Evolutionary conservation across 73 alveolate genomes (phyloP), one percentile per base, ranked within the genome.

Genomic region (Effrenium voratum): DNA sequence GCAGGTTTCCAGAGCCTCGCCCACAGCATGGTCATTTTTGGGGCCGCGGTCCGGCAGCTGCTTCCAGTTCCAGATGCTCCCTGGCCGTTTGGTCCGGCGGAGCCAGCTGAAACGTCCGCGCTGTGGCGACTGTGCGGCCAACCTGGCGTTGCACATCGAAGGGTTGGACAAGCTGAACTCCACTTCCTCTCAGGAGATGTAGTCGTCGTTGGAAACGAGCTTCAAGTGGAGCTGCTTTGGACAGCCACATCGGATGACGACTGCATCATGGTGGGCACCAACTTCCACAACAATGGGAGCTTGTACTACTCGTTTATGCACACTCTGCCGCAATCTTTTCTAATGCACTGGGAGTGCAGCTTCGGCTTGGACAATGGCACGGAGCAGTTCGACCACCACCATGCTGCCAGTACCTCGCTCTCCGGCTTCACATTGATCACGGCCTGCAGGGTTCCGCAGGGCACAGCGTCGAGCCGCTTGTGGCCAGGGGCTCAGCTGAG

Each of bases 141-240:
- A 30, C 15, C 10, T 63, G 41, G 63, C 8, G 34, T 63, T 0
- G 13, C 82, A 28, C 82, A 70, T 10, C 82, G 82, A 28, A 44
- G 82, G 4, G 49, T 70, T 26, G 82, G 82, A 26, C 82, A 34
- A 34, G 82, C 26, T 13, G 82, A 70, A 32, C 82, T 70, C 38
- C 82, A 70, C 82, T 70, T 70, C 82, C n/a, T 70, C 49, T 44
- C 82, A n/a, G 82, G 49, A 44, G 82, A 70, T 70, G 82, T 70
- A 46, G 82, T 70, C 22, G 8, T 70, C 34, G 49, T 36, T 70
- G 82, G 38, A 28, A 46, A 46, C 13, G 82, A 70, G 82, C 82
- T 70, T 24, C 47, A 70, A 30, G 1, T 70, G 82, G 82, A 70
- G 28, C 46, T 70, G 82, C 82, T 70, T 3, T 70, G 82, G 82